Percentiles rank a stretch among this genome's conserved stretches.
phyloP scores from a whole-genome alignment of 495 filamentous ascomycete genomes.

The Podospora pseudopauciseta region DNA sequence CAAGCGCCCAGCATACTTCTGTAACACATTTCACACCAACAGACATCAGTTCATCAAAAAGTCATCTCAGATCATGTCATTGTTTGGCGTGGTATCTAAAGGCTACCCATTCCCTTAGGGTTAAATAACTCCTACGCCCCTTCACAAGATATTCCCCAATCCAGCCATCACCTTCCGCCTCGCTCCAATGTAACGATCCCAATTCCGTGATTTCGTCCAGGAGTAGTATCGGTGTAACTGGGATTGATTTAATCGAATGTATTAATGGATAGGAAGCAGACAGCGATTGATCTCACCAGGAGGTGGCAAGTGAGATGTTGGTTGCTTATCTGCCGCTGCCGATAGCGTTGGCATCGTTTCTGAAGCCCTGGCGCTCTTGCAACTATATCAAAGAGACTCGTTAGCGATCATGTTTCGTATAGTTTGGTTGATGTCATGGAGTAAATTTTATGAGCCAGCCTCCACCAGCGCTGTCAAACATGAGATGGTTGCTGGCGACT shows the following conservation, averaged over 20 bases:
- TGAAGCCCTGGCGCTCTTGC: constrained; percentile 39
- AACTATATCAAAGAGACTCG: constrained; percentile 31
- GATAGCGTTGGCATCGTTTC: constrained; percentile 39
- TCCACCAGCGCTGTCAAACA: background rate
- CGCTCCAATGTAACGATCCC: background rate
- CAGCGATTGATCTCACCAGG: background rate
- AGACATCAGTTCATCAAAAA: background rate
- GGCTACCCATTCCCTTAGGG: background rate
- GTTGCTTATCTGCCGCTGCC: background rate
- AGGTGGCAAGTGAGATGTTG: background rate
- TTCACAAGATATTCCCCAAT: background rate
- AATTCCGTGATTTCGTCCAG: background rate
- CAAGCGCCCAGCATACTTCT: background rate
- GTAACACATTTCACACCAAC: background rate
- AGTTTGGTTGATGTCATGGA: background rate
- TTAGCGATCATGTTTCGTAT: constrained; percentile 3
- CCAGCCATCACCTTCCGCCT: background rate
- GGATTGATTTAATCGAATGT: background rate
- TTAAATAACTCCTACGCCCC: background rate
- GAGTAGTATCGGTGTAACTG: background rate
- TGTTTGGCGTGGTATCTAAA: background rate
- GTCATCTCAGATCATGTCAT: background rate
- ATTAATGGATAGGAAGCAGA: background rate
- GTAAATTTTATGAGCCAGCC: background rate
- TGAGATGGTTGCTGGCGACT: background rate